A percentile compares a stretch with the other conserved stretches of the same genome.
Evolutionary conservation across 2,329 filamentous ascomycete genomes (phyloP).

Genomic region (Fusarium nanum): DNA sequence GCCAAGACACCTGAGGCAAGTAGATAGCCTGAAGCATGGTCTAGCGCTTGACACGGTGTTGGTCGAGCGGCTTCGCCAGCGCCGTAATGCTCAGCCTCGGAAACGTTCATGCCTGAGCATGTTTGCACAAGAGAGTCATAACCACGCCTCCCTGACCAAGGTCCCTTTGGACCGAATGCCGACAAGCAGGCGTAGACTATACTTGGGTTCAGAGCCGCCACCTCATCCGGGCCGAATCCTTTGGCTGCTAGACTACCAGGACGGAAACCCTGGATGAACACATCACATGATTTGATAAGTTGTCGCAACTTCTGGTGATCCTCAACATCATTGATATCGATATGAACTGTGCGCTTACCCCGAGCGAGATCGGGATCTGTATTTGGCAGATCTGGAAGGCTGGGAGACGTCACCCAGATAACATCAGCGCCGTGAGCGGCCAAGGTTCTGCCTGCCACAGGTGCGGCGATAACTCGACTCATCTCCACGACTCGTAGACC

Average conservation of each 20-base stretch:
- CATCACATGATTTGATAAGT: not conserved
- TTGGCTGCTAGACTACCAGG: not conserved
- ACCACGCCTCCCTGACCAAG: not conserved
- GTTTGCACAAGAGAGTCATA: constrained; percentile 3
- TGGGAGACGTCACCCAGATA: not conserved
- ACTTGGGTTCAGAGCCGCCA: not conserved
- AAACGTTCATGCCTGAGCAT: not conserved
- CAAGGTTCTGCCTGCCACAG: not conserved
- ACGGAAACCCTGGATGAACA: not conserved
- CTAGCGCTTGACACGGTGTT: not conserved
- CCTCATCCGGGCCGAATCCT: not conserved
- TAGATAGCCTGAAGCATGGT: not conserved
- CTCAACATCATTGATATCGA: not conserved
- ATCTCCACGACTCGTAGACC: constrained; percentile 2
- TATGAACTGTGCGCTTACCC: not conserved
- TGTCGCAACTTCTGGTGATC: not conserved
- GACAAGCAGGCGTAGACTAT: not conserved
- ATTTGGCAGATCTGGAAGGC: not conserved
- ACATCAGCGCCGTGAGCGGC: constrained; percentile 2
- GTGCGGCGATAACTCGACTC: not conserved
- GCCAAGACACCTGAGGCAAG: not conserved
- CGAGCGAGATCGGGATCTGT: not conserved
- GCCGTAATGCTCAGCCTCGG: constrained; percentile 1
- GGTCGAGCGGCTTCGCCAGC: not conserved
- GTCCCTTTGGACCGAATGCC: not conserved